Conservation (phyloP, 345 rosid species). For the Lepidium aucheri region DNA sequence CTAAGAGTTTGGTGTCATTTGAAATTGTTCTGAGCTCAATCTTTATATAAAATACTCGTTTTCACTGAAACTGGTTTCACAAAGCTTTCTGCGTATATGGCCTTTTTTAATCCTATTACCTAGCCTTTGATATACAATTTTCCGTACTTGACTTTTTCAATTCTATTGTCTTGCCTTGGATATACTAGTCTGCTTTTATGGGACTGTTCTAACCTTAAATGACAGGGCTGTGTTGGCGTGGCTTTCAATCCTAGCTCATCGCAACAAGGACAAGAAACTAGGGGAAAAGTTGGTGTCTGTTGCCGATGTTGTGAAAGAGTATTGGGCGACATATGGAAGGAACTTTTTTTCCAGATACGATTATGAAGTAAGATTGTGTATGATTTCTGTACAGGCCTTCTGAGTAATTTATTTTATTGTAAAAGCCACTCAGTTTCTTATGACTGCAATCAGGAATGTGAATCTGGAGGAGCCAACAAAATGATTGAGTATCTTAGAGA, state of each 20-base stretch:
- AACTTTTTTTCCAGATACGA: slow-evolving; percentile 92
- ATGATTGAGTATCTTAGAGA: slow-evolving; percentile 76
- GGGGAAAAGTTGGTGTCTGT: slow-evolving; percentile 78
- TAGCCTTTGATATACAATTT: background rate
- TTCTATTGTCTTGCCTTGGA: background rate
- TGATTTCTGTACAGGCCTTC: background rate
- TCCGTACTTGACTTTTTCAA: background rate
- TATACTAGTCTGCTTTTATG: background rate
- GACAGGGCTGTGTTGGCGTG: slow-evolving; percentile 92
- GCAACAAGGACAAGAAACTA: slow-evolving; percentile 67
- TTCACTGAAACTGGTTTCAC: background rate
- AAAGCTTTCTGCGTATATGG: background rate
- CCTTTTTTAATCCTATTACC: background rate
- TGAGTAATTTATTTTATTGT: background rate
- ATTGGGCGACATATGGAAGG: slow-evolving; percentile 94
- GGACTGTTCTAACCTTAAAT: slow-evolving; percentile 8
- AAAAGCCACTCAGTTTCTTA: slow-evolving; percentile 9
- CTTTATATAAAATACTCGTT: background rate
- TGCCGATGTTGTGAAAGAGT: slow-evolving; percentile 75
- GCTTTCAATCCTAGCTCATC: slow-evolving; percentile 80
- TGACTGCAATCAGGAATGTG: slow-evolving; percentile 58
- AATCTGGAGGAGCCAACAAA: slow-evolving; percentile 87
- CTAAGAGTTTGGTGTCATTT: background rate
- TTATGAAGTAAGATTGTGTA: slow-evolving; percentile 57
- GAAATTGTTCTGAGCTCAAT: background rate